Evolutionary conservation across 768 basidiomycete species (phyloP).

Genomic region (Boletus insuetus): DNA sequence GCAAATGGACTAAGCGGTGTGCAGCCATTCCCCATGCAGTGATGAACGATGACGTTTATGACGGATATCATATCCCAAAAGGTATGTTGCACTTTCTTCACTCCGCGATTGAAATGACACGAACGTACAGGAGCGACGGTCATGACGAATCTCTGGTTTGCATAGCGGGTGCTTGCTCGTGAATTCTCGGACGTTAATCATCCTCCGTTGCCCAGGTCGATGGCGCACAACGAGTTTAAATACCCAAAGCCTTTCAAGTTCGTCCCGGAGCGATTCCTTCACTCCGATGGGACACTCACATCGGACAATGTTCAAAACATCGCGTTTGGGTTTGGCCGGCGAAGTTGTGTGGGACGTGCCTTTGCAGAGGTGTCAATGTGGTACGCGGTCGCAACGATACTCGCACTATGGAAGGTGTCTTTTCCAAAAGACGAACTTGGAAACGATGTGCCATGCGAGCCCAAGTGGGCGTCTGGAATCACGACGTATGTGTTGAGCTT

Average conservation of each 20-base stretch:
- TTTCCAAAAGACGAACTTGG: slow-evolving; percentile 11
- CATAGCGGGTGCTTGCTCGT: neutral
- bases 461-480: slow-evolving; percentile 12
- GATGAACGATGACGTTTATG: slow-evolving; percentile 16
- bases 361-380: slow-evolving; percentile 17
- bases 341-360: slow-evolving; percentile 19
- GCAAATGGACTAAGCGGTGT: neutral
- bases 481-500: slow-evolving; percentile 10
- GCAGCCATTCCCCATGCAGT: slow-evolving; percentile 15
- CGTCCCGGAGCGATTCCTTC: slow-evolving; percentile 34
- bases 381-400: slow-evolving; percentile 15
- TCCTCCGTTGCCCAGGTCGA: slow-evolving; percentile 8
- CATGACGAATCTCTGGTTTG: slow-evolving; percentile 32
- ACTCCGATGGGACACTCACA: slow-evolving; percentile 17
- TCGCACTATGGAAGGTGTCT: slow-evolving; percentile 13
- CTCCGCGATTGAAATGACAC: neutral
- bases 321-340: slow-evolving; percentile 23
- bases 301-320: slow-evolving; percentile 10
- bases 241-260: slow-evolving; percentile 38
- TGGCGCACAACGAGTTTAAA: slow-evolving; percentile 24
- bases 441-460: slow-evolving; percentile 5
- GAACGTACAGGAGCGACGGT: slow-evolving; percentile 16
- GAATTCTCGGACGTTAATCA: neutral
- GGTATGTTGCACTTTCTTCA: neutral
- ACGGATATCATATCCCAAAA: slow-evolving; percentile 14